phyloP scores from a whole-genome alignment of 2,329 filamentous ascomycete species.

The Bimuria novae-zelandiae region DNA sequence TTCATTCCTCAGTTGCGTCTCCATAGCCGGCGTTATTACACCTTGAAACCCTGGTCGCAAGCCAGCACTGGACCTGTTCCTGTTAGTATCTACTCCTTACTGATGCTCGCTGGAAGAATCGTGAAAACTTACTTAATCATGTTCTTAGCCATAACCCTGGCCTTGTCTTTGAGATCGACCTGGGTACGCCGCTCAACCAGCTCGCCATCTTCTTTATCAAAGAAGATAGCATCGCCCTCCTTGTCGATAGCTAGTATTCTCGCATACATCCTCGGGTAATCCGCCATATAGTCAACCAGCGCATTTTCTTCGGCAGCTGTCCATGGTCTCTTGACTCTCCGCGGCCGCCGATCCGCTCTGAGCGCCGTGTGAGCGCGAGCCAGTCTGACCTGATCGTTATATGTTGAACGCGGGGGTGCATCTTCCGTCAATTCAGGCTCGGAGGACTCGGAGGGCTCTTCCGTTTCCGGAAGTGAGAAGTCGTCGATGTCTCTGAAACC shows the following conservation, averaged over 20 bases:
- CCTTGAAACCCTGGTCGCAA: constrained; percentile 35
- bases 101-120: neutral
- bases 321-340: constrained; percentile 31
- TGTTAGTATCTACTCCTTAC: constrained; percentile 15
- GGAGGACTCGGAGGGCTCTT: constrained; percentile 30
- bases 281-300: constrained; percentile 56
- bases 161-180: constrained; percentile 57
- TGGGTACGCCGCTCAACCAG: constrained; percentile 48
- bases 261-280: constrained; percentile 54
- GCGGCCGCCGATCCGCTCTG: constrained; percentile 9
- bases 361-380: constrained; percentile 20
- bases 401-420: constrained; percentile 23
- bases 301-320: constrained; percentile 41
- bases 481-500: constrained; percentile 9
- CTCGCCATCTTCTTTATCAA: neutral
- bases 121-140: constrained; percentile 46
- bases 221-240: constrained; percentile 20
- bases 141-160: constrained; percentile 45
- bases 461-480: constrained; percentile 12
- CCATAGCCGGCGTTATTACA: constrained; percentile 24
- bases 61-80: constrained; percentile 33
- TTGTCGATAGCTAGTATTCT: constrained; percentile 45
- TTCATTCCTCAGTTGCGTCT: constrained; percentile 21
- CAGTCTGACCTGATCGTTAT: constrained; percentile 21
- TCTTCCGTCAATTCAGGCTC: constrained; percentile 34